Percentiles rank a stretch among this genome's conserved stretches.
phyloP scores from a whole-genome alignment of 1,284 basidiomycete genomes.

The Quambalaria eucalypti region DNA sequence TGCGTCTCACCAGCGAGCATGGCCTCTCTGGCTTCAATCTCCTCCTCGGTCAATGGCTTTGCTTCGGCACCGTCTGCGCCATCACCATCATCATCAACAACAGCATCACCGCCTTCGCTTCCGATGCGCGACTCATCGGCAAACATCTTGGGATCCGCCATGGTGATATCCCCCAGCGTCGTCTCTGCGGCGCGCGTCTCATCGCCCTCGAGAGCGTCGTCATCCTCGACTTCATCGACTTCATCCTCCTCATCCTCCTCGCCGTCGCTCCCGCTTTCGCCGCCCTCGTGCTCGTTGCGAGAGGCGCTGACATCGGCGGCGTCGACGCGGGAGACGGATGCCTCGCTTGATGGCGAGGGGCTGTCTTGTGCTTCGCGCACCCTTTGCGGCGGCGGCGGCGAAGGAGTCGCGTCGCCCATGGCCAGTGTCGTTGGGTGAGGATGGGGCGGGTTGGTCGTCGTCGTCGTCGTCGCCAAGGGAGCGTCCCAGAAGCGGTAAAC shows the following conservation, averaged over 20 bases:
- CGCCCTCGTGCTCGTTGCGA: conserved; percentile 50
- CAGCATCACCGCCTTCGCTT: neutral
- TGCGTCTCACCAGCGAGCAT: conserved; percentile 4
- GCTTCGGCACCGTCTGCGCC: neutral
- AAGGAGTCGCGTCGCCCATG: neutral
- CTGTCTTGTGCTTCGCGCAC: neutral
- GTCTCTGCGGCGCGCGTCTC: neutral
- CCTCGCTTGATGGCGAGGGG: neutral
- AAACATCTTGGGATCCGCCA: neutral
- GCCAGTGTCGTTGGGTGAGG: too few relatives aligned
- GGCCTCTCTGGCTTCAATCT: neutral
- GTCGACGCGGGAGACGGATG: neutral
- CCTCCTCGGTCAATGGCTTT: neutral
- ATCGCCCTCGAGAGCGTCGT: neutral
- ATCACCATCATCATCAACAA: neutral
- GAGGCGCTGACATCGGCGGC: neutral
- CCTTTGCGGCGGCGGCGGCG: neutral
- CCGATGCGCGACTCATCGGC: neutral
- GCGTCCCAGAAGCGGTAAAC: too few relatives aligned
- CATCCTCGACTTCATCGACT: conserved; percentile 40
- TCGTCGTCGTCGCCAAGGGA: too few relatives aligned
- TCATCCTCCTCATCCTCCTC: conserved; percentile 53
- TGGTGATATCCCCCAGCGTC: neutral
- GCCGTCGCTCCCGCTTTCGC: conserved; percentile 54
- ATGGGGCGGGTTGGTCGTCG: too few relatives aligned